phyloP scores from a whole-genome alignment of 352 stramenopile species.

The Globisporangium spinosum region DNA sequence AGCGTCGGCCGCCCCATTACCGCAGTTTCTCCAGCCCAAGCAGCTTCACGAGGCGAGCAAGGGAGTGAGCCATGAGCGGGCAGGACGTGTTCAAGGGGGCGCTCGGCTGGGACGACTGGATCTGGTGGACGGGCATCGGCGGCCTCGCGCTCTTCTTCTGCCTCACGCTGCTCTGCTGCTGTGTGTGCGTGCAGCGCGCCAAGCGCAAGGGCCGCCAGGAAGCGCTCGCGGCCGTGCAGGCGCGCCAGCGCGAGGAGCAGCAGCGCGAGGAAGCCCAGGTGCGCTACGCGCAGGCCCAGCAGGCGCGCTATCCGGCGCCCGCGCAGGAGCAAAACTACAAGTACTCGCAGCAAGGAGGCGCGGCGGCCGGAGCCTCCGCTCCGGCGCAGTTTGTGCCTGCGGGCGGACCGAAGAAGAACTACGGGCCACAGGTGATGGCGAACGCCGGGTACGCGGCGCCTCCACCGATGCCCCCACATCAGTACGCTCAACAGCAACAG shows the following conservation, averaged over 20 bases:
- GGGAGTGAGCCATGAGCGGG: constrained; percentile 21
- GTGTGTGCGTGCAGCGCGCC: constrained; percentile 71
- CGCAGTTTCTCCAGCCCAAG: background rate
- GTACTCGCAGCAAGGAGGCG: constrained; percentile 29
- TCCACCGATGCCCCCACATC: constrained; percentile 15
- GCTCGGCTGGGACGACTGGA: constrained; percentile 74
- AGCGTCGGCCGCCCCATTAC: background rate
- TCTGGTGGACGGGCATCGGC: constrained; percentile 71
- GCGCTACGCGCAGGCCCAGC: constrained; percentile 47
- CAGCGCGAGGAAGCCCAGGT: constrained; percentile 45
- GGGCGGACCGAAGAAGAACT: constrained; percentile 22
- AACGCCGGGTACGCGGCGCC: constrained; percentile 30
- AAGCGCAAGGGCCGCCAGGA: constrained; percentile 77
- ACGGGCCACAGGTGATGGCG: constrained; percentile 38
- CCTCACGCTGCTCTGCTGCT: constrained; percentile 67
- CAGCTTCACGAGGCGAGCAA: background rate
- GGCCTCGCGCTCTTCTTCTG: constrained; percentile 61
- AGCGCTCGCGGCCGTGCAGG: constrained; percentile 53
- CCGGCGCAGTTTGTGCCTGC: constrained; percentile 14
- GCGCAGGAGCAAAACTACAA: constrained; percentile 21
- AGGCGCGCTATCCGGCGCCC: constrained; percentile 29
- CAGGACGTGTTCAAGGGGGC: constrained; percentile 70
- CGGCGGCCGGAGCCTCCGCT: constrained; percentile 11
- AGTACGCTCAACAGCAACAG: constrained; percentile 12
- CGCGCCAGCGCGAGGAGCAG: constrained; percentile 43